Evolutionary conservation across 1,284 basidiomycete genomes (phyloP), one percentile per base, ranked within the genome.

Genomic region (Clitocybe nebularis): DNA sequence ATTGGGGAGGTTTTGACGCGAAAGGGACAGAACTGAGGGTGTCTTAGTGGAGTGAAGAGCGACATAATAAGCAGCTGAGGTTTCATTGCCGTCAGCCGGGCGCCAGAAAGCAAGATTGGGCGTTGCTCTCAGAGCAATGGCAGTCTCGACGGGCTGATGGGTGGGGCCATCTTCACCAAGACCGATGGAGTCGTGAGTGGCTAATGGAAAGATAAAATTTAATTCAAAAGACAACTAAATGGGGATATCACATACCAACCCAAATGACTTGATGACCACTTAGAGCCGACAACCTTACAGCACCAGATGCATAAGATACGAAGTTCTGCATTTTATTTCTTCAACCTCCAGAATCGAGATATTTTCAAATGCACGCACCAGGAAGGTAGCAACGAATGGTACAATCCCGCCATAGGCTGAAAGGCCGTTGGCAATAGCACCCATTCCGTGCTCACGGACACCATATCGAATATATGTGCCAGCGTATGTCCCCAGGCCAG

Each of bases 361-460:
- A 23, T 23, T 35, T 20, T 14, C 9, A 5, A 23, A 11, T 30
- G n/a, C 22, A 61, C 72, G 53, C 53, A 85, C 83, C 68, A 91
- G 66, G 84, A 93, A 95, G 41, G 92, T 94, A 50, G 83, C 90
- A 52, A 84, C 80, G 69, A 89, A 92, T 37, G 89, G 90, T 51
- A 92, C 77, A 55, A 92, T 81, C 49, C 76, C 86, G 41, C 89
- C 89, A 66, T 93, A 95, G 11, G 91, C 92, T 52, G 74, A 67
- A 49, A 95, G 65, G 66, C 92, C 92, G 66, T 95, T 95, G 58
- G 86, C 90, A 61, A 96, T 92, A 49, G 93, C 93, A 59, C 87
- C 90, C 93, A 97, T 97, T 57, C 77, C 93, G 67, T 97, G 93
- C 69, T 97, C 93, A 69, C 93, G 90, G 46, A 97, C 93, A 82